These are phyloP conservation scores for Staphylotrichum tortipilum DNA, from an alignment of 495 filamentous ascomycete genomes.

Conservation along the genomic window DNA sequence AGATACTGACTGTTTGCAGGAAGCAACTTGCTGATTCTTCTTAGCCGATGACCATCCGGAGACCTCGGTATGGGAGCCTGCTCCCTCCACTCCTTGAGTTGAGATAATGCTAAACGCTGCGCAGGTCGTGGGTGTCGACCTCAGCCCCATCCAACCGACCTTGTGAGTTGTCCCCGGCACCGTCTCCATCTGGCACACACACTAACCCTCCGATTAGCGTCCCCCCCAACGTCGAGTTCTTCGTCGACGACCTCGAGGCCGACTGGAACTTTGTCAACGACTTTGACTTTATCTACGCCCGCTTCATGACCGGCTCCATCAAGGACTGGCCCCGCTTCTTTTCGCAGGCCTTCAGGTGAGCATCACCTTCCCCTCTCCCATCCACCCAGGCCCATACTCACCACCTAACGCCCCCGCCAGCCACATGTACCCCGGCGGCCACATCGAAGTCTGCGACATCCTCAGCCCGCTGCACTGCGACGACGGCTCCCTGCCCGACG, in stretches of 20 bases:
- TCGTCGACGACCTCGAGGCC: conserved; percentile 46
- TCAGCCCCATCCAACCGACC: conserved; percentile 23
- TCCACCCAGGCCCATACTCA: too few relatives aligned
- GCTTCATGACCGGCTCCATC: conserved; percentile 40
- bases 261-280: conserved; percentile 32
- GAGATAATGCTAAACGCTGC: neutral
- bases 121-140: conserved; percentile 47
- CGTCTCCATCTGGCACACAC: neutral
- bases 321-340: conserved; percentile 38
- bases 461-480: neutral
- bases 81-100: too few relatives aligned
- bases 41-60: conserved; percentile 6
- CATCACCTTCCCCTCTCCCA: too few relatives aligned
- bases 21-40: neutral
- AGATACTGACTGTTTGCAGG: neutral
- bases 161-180: conserved; percentile 11
- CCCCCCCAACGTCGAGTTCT: conserved; percentile 48
- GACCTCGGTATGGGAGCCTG: neutral
- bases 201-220: conserved; percentile 20
- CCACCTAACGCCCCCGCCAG: neutral
- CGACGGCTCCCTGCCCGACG: conserved; percentile 3
- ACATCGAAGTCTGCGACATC: conserved; percentile 7
- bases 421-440: conserved; percentile 14
- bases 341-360: conserved; percentile 5
- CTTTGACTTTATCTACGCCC: conserved; percentile 24